Evolutionary conservation across 2,329 filamentous ascomycete genomes (phyloP).

Genomic region (Dothistroma pini): DNA sequence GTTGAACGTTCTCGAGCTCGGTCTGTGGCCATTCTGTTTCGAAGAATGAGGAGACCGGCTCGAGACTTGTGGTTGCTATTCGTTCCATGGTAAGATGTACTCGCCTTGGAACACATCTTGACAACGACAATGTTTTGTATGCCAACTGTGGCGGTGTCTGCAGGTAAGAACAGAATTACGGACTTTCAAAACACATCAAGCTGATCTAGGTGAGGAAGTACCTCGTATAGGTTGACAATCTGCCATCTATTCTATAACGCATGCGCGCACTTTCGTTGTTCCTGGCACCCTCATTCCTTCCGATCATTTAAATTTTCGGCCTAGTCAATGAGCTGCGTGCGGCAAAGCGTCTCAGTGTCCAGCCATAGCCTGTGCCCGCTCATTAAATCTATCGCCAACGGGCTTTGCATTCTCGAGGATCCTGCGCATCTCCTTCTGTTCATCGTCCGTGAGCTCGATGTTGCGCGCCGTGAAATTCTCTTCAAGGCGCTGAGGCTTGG

Average conservation of each 20-base stretch:
- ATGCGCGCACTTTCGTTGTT: too few relatives aligned
- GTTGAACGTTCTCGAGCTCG: neutral
- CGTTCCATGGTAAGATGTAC: neutral
- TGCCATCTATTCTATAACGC: neutral
- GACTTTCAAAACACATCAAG: neutral
- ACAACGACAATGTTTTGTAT: neutral
- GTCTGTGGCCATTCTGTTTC: neutral
- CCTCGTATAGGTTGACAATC: neutral
- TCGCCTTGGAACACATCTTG: neutral
- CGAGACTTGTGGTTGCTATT: neutral
- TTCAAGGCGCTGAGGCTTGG: slow-evolving; percentile 21
- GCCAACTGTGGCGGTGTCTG: neutral
- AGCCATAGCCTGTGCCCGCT: slow-evolving; percentile 4
- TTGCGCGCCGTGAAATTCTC: slow-evolving; percentile 23
- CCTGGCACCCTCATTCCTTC: too few relatives aligned
- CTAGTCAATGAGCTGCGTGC: too few relatives aligned
- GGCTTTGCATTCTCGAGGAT: slow-evolving; percentile 41
- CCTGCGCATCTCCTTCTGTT: slow-evolving; percentile 39
- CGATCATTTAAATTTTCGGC: too few relatives aligned
- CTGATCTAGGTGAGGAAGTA: neutral
- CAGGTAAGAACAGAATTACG: neutral
- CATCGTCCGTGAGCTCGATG: slow-evolving; percentile 36
- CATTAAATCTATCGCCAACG: slow-evolving; percentile 36
- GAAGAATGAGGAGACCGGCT: neutral
- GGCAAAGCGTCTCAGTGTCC: neutral